Base-by-base conservation (phyloP, 192 early-diverging fungal genomes). In the Backusella circina region DNA sequence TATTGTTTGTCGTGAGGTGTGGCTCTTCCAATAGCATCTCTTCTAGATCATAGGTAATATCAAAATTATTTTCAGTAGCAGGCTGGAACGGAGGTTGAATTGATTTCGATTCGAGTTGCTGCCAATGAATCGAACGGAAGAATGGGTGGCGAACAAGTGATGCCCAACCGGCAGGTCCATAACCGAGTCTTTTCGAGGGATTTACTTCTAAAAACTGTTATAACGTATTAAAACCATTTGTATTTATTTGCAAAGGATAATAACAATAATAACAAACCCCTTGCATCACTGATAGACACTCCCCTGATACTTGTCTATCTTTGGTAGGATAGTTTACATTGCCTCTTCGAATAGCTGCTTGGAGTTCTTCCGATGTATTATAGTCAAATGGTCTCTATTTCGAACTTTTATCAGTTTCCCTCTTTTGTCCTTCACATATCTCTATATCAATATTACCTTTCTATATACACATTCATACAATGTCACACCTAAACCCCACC, bases 401-500 rank as follows among this genome's bases (percentile, higher is more conserved):
- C 6, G 10, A 23, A 39, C 21, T 41, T 36, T 26, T 32, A 41
- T 70, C 21, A 23, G 33, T n/a, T n/a, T n/a, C 37, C 35, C 39
- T 70, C 1, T 38, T 21, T 35, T 35, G 33, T 5, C 33, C 33
- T 35, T 35, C 65, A 13, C 35, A n/a, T n/a, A n/a, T 38, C 8
- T 30, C n/a, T 7, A 18, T 30, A 21, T 61, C 23, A 26, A 13
- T 61, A 28, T 37, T 83, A 89, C 88, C 86, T 85, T 89, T 73
- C 91, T 90, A 77, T 93, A 94, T 28, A 97, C 80, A 50, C 92
- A 90, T 81, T 99, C 97, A 84, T 93, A 98, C 70, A 96, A 88
- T 50, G 94, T 87, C 6, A 98, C 92, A n/a, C 97, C 97, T 35
- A 98, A 77, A 30, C 92, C 91, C 97, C 97, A 99, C 95, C 95